Conservation (phyloP, 495 filamentous ascomycete species). For the Aspergillus sclerotioniger region DNA sequence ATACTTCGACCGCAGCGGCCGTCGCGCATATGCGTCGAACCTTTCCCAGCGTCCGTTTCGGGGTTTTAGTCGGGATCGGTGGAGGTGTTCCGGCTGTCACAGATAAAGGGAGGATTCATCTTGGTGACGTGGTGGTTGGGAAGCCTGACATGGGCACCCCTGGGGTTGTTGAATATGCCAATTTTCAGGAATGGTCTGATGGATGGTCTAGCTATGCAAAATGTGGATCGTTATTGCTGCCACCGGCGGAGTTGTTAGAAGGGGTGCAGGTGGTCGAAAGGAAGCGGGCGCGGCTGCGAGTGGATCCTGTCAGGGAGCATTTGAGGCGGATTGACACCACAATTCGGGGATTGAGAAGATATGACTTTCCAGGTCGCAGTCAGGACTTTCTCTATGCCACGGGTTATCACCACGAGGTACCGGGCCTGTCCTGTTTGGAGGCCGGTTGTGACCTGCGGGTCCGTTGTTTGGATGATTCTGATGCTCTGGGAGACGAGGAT, state of each 20-base stretch:
- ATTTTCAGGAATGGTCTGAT: too few species aligned
- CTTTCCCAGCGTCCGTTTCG: constrained; percentile 20
- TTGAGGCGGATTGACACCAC: neutral
- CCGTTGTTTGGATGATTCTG: neutral
- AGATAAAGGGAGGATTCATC: constrained; percentile 1
- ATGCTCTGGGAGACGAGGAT: constrained; percentile 5
- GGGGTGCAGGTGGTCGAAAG: neutral
- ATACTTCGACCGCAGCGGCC: neutral
- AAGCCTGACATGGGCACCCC: constrained; percentile 22
- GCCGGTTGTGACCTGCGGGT: constrained; percentile 14
- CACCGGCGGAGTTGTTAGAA: neutral
- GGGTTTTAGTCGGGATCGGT: constrained; percentile 27
- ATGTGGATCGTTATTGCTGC: neutral
- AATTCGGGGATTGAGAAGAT: neutral
- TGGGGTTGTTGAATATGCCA: constrained; percentile 23
- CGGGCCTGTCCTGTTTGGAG: neutral
- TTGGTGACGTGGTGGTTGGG: constrained; percentile 34
- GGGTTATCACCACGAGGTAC: neutral
- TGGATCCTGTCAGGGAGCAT: neutral
- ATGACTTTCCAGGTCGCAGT: neutral
- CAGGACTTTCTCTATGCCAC: neutral
- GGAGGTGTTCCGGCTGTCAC: constrained; percentile 27
- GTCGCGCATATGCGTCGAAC: constrained; percentile 22
- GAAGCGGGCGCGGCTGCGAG: neutral
- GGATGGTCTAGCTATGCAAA: neutral